These are phyloP conservation scores for Penicillium tannophilum DNA, from an alignment of 495 filamentous ascomycete species.

Conservation along the genomic window DNA sequence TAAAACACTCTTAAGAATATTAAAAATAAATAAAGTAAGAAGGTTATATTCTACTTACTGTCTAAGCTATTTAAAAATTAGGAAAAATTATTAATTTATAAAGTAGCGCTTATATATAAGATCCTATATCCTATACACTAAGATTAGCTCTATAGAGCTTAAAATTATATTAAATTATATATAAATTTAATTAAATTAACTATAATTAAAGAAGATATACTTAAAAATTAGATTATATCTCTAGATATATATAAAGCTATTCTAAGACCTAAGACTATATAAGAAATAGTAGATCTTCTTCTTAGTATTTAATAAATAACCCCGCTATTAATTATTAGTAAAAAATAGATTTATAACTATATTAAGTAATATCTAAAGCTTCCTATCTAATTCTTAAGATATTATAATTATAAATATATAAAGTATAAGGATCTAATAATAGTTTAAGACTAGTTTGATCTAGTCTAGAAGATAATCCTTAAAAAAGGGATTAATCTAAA, in stretches of 20 bases:
- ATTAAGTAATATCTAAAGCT: not conserved
- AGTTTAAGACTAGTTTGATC: not conserved
- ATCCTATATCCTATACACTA: too few relatives aligned
- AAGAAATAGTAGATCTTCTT: not conserved
- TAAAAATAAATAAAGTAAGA: not conserved
- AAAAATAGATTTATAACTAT: constrained; percentile 1
- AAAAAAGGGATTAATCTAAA: not conserved
- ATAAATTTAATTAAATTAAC: constrained; percentile 10
- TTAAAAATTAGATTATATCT: constrained; percentile 12
- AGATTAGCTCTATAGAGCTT: too few relatives aligned
- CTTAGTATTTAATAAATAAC: not conserved
- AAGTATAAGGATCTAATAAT: not conserved
- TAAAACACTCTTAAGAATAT: not conserved
- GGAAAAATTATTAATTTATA: not conserved
- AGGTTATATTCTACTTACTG: not conserved
- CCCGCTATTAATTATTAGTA: not conserved
- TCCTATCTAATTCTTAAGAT: not conserved
- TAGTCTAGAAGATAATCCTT: not conserved
- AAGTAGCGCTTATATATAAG: too few relatives aligned
- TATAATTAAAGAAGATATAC: constrained; percentile 20
- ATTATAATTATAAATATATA: constrained; percentile 1
- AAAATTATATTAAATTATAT: not conserved
- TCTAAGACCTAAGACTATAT: not conserved
- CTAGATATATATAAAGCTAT: constrained; percentile 17
- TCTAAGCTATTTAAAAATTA: constrained; percentile 5